A percentile compares a stretch with the other conserved stretches of the same genome.
Evolutionary conservation across 2,329 filamentous ascomycete genomes (phyloP).

Genomic region (Penicillium verrucosum): DNA sequence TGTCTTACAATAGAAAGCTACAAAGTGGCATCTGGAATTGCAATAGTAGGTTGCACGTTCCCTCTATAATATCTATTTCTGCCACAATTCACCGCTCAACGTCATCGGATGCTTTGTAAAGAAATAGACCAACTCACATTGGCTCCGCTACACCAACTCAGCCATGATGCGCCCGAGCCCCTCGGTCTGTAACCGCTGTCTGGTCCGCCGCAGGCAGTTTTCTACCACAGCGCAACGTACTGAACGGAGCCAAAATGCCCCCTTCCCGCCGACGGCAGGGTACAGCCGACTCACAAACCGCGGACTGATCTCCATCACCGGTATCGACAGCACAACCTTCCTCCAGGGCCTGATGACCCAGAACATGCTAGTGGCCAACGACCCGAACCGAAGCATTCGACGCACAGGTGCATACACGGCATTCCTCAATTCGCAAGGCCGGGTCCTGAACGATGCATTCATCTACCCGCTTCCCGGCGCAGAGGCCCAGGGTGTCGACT

Average conservation of each 20-base stretch:
- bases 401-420: conserved; percentile 68
- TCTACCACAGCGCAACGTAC: conserved; percentile 24
- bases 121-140: conserved; percentile 16
- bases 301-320: conserved; percentile 73
- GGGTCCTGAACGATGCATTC: conserved; percentile 85
- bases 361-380: conserved; percentile 54
- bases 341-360: conserved; percentile 84
- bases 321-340: conserved; percentile 75
- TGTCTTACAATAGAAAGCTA: too few relatives aligned
- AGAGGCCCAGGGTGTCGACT: conserved; percentile 26
- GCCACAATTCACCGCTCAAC: conserved; percentile 28
- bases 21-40: too few relatives aligned
- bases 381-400: conserved; percentile 36
- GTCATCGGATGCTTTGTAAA: conserved; percentile 28
- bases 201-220: conserved; percentile 27
- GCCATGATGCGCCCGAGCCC: conserved; percentile 34
- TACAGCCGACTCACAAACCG: conserved; percentile 64
- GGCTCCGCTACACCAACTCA: conserved; percentile 9
- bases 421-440: conserved; percentile 81
- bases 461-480: conserved; percentile 64
- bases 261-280: conserved; percentile 42
- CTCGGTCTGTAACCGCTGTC: conserved; percentile 32
- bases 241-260: conserved; percentile 24
- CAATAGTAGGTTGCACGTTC: too few relatives aligned
- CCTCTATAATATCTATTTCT: conserved; percentile 16